Percentiles rank a stretch among this genome's conserved stretches.
Conservation (phyloP, 495 filamentous ascomycete genomes). For the Lepraria neglecta region DNA sequence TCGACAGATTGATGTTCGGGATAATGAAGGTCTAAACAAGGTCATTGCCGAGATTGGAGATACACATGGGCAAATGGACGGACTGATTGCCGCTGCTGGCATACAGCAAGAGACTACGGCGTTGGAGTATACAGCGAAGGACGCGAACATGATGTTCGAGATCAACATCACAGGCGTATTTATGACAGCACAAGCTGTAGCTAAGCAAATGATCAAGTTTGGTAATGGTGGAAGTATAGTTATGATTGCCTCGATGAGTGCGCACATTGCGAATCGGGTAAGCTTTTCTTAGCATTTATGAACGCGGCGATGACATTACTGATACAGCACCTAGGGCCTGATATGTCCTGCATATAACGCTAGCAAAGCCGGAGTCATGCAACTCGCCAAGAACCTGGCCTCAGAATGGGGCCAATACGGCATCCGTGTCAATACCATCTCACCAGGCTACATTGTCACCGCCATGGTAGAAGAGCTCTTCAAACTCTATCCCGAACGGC, state of each 20-base stretch:
- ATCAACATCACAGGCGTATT: conserved; percentile 75
- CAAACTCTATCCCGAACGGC: conserved; percentile 65
- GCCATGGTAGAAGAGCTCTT: conserved; percentile 81
- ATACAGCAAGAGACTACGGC: conserved; percentile 66
- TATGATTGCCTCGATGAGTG: conserved; percentile 70
- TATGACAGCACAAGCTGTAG: conserved; percentile 64
- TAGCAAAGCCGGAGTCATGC: conserved; percentile 80
- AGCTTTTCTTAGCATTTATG: conserved; percentile 18
- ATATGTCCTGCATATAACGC: conserved; percentile 83
- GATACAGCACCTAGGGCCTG: conserved; percentile 46
- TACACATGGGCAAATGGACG: conserved; percentile 66
- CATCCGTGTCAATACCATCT: conserved; percentile 93
- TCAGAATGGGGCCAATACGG: conserved; percentile 78
- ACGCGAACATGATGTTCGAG: conserved; percentile 64
- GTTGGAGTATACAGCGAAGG: conserved; percentile 60
- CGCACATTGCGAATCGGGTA: conserved; percentile 60
- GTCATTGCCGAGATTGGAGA: conserved; percentile 63
- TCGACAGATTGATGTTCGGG: conserved; percentile 79
- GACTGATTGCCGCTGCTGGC: conserved; percentile 69
- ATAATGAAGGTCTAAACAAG: conserved; percentile 59
- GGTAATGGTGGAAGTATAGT: conserved; percentile 65
- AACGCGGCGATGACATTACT: neutral
- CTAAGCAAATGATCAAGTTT: conserved; percentile 70
- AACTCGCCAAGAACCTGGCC: conserved; percentile 80
- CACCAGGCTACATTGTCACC: conserved; percentile 93